Base-by-base conservation (phyloP, 2,329 filamentous ascomycete species). In the Fusarium stilboides region DNA sequence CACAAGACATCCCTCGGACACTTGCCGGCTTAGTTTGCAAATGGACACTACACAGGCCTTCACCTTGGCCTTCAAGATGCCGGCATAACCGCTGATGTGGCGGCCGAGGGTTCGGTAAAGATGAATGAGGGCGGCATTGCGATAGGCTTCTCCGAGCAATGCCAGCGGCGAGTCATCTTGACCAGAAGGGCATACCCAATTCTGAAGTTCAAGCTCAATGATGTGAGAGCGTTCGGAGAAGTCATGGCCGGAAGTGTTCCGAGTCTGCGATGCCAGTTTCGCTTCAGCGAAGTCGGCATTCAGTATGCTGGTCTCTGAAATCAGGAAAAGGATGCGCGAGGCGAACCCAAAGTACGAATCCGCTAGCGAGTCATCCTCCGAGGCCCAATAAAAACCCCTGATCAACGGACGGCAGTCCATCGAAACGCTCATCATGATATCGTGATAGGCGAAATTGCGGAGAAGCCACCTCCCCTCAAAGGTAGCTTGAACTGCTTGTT, bases 381-480 rank as follows among this genome's bases (percentile, higher is more conserved):
- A 50, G n/a, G 22, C n/a, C 43, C 33, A 39, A 34, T 50, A 31
- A 10, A 39, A 19, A 3, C 24, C 22, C 22, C 15, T n/a, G 10
- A 39, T 7, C 6, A 22, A 20, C 20, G 24, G 43, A 37, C 42
- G 43, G 8, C 51, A 39, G 19, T 61, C 44, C 55, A 65, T 50
- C 3, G 64, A 64, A 17, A 65, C 52, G 17, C 64, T 65, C 52
- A 55, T 68, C 14, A 68, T 39, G 8, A 68, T 50, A 31, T 68
- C 59, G n/a, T 69, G 64, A 26, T 61, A 68, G 40, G 60, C 52
- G 20, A 69, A 68, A n/a, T 61, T 68, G 13, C 65, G 58, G 14
- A 72, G 67, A n/a, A 72, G 62, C 68, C 64, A 72, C 26, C 61
- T 63, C 9, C 70, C 69, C 34, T 72, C 70, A 13, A 70, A 56